Evolutionary conservation across 75 land plant genomes (phyloP).

Genomic region (Pinus albicaulis): DNA sequence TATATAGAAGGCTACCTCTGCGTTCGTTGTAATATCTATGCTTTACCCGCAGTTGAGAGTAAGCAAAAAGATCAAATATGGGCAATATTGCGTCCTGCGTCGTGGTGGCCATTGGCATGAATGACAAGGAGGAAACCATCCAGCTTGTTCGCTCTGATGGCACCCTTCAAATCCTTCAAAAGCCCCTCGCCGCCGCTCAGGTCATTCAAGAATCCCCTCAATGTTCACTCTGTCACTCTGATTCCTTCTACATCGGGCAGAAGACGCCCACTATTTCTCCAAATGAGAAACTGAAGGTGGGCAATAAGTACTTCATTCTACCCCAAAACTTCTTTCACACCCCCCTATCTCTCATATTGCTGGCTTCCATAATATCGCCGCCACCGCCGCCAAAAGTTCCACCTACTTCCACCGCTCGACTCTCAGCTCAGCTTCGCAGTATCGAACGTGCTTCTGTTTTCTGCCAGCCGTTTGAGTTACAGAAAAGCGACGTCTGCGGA

Average conservation of each 20-base stretch:
- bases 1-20: no score
- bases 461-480: conserved; percentile 28
- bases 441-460: no score
- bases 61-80: background rate
- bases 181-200: conserved; percentile 25
- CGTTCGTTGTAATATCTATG: no score
- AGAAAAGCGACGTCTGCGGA: conserved; percentile 14
- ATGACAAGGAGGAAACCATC: background rate
- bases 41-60: no score
- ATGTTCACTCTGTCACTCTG: conserved; percentile 47
- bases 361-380: conserved; percentile 30
- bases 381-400: background rate
- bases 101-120: no score
- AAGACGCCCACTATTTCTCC: conserved; percentile 35
- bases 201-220: conserved; percentile 31
- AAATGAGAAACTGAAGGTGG: conserved; percentile 30
- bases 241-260: conserved; percentile 58
- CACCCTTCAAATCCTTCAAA: background rate
- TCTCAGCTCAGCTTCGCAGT: no score
- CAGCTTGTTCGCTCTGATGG: conserved; percentile 40
- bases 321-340: conserved; percentile 45
- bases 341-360: conserved; percentile 27
- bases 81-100: background rate
- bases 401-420: no score
- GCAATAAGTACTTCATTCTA: conserved; percentile 51